A percentile compares a stretch with the other conserved stretches of the same genome.
phyloP scores from a whole-genome alignment of 2,329 filamentous ascomycete species.

The Cyanodermella asteris region DNA sequence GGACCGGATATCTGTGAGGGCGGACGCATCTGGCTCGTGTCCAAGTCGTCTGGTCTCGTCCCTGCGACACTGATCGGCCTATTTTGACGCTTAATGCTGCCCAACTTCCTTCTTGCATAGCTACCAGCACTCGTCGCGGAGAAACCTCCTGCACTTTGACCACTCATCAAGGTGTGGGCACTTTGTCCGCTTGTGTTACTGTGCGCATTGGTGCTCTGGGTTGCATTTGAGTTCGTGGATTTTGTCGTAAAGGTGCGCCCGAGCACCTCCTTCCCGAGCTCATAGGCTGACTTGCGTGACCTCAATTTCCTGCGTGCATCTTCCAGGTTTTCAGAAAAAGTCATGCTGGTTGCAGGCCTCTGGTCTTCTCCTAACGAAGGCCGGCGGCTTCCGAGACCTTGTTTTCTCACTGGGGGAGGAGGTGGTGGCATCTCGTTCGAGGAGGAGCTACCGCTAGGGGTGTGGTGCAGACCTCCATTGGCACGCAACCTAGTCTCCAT shows the following conservation, averaged over 20 bases:
- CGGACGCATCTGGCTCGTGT: too few relatives aligned
- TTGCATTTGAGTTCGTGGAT: slow-evolving; percentile 53
- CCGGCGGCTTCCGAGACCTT: slow-evolving; percentile 19
- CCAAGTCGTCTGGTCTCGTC: slow-evolving; percentile 17
- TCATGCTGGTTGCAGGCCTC: too few relatives aligned
- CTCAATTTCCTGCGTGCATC: slow-evolving; percentile 17
- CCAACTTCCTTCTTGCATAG: slow-evolving; percentile 50
- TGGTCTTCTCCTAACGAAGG: too few relatives aligned
- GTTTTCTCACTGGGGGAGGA: slow-evolving; percentile 38
- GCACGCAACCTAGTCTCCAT: slow-evolving; percentile 71
- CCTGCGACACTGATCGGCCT: slow-evolving; percentile 24
- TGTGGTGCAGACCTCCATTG: too few relatives aligned
- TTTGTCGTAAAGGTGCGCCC: slow-evolving; percentile 72
- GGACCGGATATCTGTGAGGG: too few relatives aligned
- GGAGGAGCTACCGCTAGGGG: slow-evolving; percentile 27
- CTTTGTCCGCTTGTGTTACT: slow-evolving; percentile 49
- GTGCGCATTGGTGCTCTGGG: slow-evolving; percentile 44
- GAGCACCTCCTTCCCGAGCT: slow-evolving; percentile 47
- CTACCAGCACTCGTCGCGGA: slow-evolving; percentile 92
- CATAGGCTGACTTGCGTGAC: slow-evolving; percentile 38
- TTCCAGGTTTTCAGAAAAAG: too few relatives aligned
- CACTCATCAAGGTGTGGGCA: slow-evolving; percentile 86
- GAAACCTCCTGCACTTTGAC: slow-evolving; percentile 68
- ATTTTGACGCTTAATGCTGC: slow-evolving; percentile 13
- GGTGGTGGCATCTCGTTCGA: slow-evolving; percentile 29